Evolutionary conservation across 2,329 filamentous ascomycete species (phyloP).

Genomic region (Hymenoscyphus fraxineus): DNA sequence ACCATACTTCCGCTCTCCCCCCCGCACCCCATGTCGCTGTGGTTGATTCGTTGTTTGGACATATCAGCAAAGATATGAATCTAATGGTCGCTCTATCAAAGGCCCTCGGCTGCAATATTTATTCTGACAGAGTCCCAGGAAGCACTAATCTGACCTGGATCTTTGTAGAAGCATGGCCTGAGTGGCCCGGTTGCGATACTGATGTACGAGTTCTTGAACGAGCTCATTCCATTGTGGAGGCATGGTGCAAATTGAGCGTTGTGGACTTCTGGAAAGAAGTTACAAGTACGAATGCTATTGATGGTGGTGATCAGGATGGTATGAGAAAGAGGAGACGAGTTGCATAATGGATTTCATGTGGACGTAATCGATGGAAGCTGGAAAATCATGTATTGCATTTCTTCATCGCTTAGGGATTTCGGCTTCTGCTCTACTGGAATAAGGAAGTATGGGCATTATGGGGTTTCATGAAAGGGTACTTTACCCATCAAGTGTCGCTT

Average conservation of each 20-base stretch:
- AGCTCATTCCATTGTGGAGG: background rate
- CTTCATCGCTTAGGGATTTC: too few relatives aligned
- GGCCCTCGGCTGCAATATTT: background rate
- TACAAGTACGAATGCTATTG: background rate
- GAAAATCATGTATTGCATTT: too few relatives aligned
- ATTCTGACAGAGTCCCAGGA: background rate
- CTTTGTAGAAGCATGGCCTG: constrained; percentile 1
- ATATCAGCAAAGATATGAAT: background rate
- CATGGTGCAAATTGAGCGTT: background rate
- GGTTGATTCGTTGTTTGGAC: background rate
- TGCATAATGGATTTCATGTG: background rate
- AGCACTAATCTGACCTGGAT: background rate
- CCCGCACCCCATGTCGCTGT: background rate
- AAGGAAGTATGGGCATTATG: too few relatives aligned
- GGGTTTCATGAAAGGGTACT: too few relatives aligned
- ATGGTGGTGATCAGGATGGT: background rate
- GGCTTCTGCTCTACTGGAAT: too few relatives aligned
- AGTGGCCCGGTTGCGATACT: background rate
- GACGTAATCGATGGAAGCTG: too few relatives aligned
- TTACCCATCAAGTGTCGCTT: too few relatives aligned
- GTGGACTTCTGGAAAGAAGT: background rate
- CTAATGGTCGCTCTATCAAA: background rate
- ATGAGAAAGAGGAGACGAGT: background rate
- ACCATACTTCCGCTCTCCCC: background rate
- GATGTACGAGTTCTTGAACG: background rate